Conservation (phyloP, 2,329 filamentous ascomycete genomes). For the Colletotrichum chlorophyti region DNA sequence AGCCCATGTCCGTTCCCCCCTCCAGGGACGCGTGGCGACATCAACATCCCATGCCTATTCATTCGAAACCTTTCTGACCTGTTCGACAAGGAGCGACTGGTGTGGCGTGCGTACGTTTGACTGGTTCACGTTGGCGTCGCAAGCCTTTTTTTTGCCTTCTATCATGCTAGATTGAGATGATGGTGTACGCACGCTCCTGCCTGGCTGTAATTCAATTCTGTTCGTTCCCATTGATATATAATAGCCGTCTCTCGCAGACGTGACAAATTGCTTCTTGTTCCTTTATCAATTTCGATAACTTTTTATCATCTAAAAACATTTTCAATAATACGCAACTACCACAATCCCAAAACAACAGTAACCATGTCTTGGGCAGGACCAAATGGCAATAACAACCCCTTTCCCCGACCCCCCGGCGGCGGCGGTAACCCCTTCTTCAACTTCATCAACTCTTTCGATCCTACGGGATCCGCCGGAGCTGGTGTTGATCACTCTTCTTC, state of each 20-base stretch:
- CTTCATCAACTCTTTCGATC: conserved; percentile 43
- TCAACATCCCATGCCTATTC: conserved; percentile 19
- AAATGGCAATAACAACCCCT: conserved; percentile 24
- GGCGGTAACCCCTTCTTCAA: conserved; percentile 31
- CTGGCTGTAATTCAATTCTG: not conserved
- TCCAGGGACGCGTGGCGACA: conserved; percentile 28
- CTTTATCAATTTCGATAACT: conserved; percentile 22
- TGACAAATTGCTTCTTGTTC: not conserved
- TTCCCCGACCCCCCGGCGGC: conserved; percentile 2
- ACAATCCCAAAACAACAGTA: conserved; percentile 1
- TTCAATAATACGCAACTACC: not conserved
- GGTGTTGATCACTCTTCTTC: conserved; percentile 46
- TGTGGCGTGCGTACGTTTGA: conserved; percentile 18
- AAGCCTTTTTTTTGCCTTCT: conserved; percentile 28
- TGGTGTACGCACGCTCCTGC: conserved; percentile 25
- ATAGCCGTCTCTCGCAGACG: not conserved
- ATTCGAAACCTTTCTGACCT: conserved; percentile 27
- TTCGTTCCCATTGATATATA: conserved; percentile 2
- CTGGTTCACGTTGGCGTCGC: conserved; percentile 21
- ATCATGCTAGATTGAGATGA: conserved; percentile 19
- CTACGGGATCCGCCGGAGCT: conserved; percentile 37
- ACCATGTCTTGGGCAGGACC: conserved; percentile 29
- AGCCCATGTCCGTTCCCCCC: conserved; percentile 6
- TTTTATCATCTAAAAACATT: not conserved
- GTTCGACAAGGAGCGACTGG: conserved; percentile 18